Evolutionary conservation across 75 land plant genomes (phyloP), one percentile per base, ranked within the genome.

Genomic region (Pseudotsuga menziesii): DNA sequence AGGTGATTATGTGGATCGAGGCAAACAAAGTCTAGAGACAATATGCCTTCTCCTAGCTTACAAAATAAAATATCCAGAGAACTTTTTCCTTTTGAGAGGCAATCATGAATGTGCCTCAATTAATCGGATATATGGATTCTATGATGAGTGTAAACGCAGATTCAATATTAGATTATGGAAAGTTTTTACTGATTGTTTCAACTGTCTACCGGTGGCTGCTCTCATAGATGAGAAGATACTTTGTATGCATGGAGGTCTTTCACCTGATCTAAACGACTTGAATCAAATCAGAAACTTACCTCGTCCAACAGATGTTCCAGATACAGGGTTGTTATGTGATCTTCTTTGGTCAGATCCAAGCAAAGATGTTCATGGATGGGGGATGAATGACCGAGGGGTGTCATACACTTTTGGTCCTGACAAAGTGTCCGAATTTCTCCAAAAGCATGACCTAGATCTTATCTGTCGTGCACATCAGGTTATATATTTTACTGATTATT

Each of bases 391-490:
- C 56, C 86, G 93, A 80, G 95, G 95, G 14, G 93, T 92, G 3
- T 92, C 95, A 4, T 92, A 62, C 72, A 92, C 95, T 2, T 92
- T 92, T 91, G 93, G 95, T 8, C 77, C 89, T 60, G 93, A 92
- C 76, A 88, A 73, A 57, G 95, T 92, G 41, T n/a, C 85, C 4
- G 95, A 92, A 66, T 90, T 89, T 70, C 82, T 92, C 27, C 54
- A 36, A 23, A 91, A 86, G 79, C 96, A 93, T 69, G 94, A 93
- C 56, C 77, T 93, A 58, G 94, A 93, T 78, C 94, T 93, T 70
- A 83, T 93, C 35, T 93, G 94, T 74, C 94, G 96, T 74, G 96
- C 94, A 15, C 96, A 93, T 84, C 96, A 93, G 94, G 96, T 93
- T 27, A 41, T n/a, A 36, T 27, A 9, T n/a, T 75, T 32, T 54